Conservation (phyloP, 2,329 filamentous ascomycete species). For the Magnaporthiopsis rhizophila region DNA sequence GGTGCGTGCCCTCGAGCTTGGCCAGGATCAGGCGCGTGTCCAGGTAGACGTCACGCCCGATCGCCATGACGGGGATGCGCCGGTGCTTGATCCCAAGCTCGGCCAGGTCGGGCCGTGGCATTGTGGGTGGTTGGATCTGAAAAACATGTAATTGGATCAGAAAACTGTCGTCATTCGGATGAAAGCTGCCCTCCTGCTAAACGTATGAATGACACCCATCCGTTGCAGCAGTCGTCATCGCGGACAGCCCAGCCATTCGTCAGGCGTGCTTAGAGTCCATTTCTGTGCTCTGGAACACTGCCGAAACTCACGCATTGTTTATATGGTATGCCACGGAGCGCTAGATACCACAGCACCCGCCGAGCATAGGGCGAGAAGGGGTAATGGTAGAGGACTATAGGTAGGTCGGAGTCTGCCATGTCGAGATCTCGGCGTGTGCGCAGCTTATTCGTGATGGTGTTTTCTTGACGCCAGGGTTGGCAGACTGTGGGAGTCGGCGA, state of each 20-base stretch:
- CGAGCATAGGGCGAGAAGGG: slow-evolving; percentile 55
- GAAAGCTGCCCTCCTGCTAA: not conserved
- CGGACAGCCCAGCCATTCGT: not conserved
- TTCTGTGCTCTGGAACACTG: not conserved
- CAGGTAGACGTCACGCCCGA: slow-evolving; percentile 60
- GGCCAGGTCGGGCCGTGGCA: slow-evolving; percentile 59
- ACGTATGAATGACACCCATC: too few species aligned
- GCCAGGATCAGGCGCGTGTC: slow-evolving; percentile 62
- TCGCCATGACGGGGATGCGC: slow-evolving; percentile 59
- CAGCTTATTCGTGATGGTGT: not conserved
- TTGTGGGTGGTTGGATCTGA: slow-evolving; percentile 49
- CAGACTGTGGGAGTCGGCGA: not conserved
- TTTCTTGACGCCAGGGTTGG: not conserved
- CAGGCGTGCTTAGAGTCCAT: too few species aligned
- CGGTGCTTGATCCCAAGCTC: slow-evolving; percentile 57
- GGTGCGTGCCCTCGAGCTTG: slow-evolving; percentile 52
- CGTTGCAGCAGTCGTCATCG: too few species aligned
- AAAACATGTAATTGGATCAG: not conserved
- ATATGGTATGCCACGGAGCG: slow-evolving; percentile 56
- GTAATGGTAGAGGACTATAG: slow-evolving; percentile 61
- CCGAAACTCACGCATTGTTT: slow-evolving; percentile 53
- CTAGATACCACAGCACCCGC: slow-evolving; percentile 59
- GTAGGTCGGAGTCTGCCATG: slow-evolving; percentile 13
- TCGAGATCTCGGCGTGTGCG: not conserved
- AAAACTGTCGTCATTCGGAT: slow-evolving; percentile 3